These are phyloP conservation scores for Corinectria fuckeliana DNA, from an alignment of 2,329 filamentous ascomycete species.

Conservation along the genomic window DNA sequence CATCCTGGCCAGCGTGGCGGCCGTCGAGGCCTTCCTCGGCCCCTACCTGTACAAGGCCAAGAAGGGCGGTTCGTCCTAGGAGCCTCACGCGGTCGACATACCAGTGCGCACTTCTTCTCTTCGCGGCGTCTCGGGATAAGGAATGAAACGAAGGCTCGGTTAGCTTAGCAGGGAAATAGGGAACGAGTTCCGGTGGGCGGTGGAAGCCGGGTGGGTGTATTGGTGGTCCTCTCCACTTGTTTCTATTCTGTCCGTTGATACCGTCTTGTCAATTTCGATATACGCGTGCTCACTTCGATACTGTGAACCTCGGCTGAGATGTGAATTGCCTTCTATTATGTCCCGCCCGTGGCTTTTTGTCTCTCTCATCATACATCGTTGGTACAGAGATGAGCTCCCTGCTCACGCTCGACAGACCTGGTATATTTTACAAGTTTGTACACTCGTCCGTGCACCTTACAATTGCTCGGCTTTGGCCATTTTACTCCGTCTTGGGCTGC, in stretches of 20 bases:
- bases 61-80: conserved; percentile 39
- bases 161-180: too few relatives aligned
- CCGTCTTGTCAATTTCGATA: conserved; percentile 32
- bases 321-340: conserved; percentile 38
- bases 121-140: conserved; percentile 13
- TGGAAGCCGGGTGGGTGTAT: conserved; percentile 10
- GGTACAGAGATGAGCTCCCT: conserved; percentile 32
- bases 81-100: neutral
- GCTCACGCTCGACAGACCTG: conserved; percentile 23
- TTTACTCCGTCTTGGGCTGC: conserved; percentile 17
- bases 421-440: conserved; percentile 35
- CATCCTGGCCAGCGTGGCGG: conserved; percentile 56
- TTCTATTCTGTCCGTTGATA: conserved; percentile 26
- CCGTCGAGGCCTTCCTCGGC: conserved; percentile 57
- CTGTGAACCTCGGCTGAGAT: conserved; percentile 30
- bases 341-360: conserved; percentile 25
- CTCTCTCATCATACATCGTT: conserved; percentile 36
- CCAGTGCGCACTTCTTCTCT: neutral
- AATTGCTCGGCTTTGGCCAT: neutral
- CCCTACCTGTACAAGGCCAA: conserved; percentile 52
- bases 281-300: conserved; percentile 7
- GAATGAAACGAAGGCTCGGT: too few relatives aligned
- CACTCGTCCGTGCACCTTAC: conserved; percentile 5
- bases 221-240: conserved; percentile 25
- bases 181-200: too few relatives aligned